phyloP scores from a whole-genome alignment of 2,329 filamentous ascomycete genomes.

The Didymosphaeria variabile region DNA sequence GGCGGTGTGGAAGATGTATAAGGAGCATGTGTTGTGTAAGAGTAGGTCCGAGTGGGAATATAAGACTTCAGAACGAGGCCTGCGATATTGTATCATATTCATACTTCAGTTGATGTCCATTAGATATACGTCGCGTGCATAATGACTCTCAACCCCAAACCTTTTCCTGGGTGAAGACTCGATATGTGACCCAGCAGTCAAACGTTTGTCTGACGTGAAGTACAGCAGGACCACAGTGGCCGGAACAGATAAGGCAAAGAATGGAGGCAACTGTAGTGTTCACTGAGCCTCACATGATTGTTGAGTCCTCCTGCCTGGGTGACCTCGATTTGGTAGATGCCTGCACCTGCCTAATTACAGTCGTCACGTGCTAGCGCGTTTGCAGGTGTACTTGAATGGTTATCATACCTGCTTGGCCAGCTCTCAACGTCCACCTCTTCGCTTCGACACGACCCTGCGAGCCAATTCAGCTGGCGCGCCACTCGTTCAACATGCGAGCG shows the following conservation, averaged over 20 bases:
- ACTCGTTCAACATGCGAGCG: background rate
- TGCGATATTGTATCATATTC: background rate
- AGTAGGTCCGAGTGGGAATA: background rate
- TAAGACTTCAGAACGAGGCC: background rate
- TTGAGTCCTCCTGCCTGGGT: background rate
- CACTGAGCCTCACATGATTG: too few relatives aligned
- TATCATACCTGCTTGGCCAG: background rate
- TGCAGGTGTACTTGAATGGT: too few relatives aligned
- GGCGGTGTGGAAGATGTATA: conserved; percentile 52
- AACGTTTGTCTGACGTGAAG: too few relatives aligned
- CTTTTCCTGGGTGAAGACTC: too few relatives aligned
- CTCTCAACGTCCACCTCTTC: background rate
- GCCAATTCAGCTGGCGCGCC: background rate
- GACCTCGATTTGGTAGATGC: background rate
- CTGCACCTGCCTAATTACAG: background rate
- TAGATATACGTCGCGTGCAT: too few relatives aligned
- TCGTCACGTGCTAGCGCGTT: background rate
- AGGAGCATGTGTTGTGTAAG: conserved; percentile 9
- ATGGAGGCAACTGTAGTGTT: too few relatives aligned
- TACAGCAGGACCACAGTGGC: too few relatives aligned
- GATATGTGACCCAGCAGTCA: too few relatives aligned
- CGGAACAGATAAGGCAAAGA: too few relatives aligned
- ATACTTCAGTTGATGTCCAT: background rate
- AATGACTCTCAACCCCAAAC: too few relatives aligned
- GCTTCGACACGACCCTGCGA: background rate